Evolutionary conservation across 1,284 basidiomycete genomes (phyloP), one percentile per base, ranked within the genome.

Genomic region (Austropuccinia psidii): DNA sequence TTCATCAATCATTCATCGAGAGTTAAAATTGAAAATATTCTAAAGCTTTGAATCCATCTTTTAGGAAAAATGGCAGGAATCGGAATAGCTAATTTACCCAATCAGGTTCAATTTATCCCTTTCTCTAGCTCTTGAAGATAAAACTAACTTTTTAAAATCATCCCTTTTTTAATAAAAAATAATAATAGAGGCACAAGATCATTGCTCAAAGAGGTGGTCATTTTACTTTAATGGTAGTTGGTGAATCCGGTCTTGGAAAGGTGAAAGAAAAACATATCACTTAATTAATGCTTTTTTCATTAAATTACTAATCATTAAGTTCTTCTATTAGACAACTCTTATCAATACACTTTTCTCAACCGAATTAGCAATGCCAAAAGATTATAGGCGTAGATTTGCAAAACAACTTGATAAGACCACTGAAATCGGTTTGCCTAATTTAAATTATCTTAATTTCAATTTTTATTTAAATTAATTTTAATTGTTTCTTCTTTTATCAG

Each of bases 261-360:
- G 77, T 76, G n/a, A n/a, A n/a, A n/a, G n/a, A n/a, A n/a, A n/a
- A n/a, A 24, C 39, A 13, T 61, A 37, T 27, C 75, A 74, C 21
- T 61, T 76, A 27, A 67, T 77, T 76, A 73, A 75, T 61, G 35
- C 70, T 68, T 0, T 29, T 21, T 11, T 58, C 27, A 43, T 65
- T 4, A 21, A 35, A 35, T 49, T 17, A 19, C 31, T 19, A 24
- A n/a, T 73, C 21, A 37, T 17, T 33, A 7, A 29, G 8, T 54
- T n/a, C 58, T 33, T 4, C 29, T 7, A 4, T 9, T 8, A 52
- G 84, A 93, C 91, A 55, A 94, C 92, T 0, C 86, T 94, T 81
- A 93, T 98, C 86, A 99, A 98, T 86, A 99, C 96, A 45, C 89
- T 98, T 78, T 99, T 99, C 84, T 91, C 93, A 49, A 98, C 96